These are phyloP conservation scores for Lactarius vividus DNA, from an alignment of 768 basidiomycete genomes.

Conservation along the genomic window DNA sequence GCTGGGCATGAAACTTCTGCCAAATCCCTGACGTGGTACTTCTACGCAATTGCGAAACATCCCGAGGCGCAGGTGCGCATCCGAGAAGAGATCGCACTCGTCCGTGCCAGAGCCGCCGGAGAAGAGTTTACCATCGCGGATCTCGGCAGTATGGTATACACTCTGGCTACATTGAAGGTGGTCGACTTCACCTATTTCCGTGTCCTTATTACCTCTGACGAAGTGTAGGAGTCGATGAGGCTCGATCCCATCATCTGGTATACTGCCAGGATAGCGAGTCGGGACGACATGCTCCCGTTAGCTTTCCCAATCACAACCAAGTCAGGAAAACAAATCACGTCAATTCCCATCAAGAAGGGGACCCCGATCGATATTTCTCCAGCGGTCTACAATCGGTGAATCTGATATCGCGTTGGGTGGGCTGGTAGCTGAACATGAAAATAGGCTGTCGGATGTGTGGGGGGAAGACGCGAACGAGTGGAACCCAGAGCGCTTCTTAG, in stretches of 20 bases:
- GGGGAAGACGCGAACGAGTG: constrained; percentile 15
- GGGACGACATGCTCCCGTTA: constrained; percentile 9
- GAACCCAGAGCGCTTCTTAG: constrained; percentile 15
- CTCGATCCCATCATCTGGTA: constrained; percentile 3
- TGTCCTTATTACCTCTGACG: neutral
- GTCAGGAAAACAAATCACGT: constrained; percentile 12
- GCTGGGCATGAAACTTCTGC: neutral
- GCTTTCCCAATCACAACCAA: constrained; percentile 10
- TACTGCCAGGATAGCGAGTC: neutral
- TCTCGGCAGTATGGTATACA: neutral
- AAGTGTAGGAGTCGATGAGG: neutral
- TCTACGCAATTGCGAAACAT: constrained; percentile 1
- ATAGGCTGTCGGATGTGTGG: neutral
- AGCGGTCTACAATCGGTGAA: constrained; percentile 9
- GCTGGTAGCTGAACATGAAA: neutral
- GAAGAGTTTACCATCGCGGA: neutral
- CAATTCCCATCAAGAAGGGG: constrained; percentile 14
- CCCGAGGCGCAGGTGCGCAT: constrained; percentile 11
- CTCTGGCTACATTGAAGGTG: constrained; percentile 8
- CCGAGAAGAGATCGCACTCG: constrained; percentile 20
- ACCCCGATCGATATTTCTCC: constrained; percentile 6
- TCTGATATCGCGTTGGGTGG: neutral
- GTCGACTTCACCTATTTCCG: neutral
- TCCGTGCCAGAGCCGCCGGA: constrained; percentile 4
- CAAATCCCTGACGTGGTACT: neutral